These are phyloP conservation scores for Dimargaris cristalligena DNA, from an alignment of 192 early-diverging fungal genomes.

Conservation along the genomic window DNA sequence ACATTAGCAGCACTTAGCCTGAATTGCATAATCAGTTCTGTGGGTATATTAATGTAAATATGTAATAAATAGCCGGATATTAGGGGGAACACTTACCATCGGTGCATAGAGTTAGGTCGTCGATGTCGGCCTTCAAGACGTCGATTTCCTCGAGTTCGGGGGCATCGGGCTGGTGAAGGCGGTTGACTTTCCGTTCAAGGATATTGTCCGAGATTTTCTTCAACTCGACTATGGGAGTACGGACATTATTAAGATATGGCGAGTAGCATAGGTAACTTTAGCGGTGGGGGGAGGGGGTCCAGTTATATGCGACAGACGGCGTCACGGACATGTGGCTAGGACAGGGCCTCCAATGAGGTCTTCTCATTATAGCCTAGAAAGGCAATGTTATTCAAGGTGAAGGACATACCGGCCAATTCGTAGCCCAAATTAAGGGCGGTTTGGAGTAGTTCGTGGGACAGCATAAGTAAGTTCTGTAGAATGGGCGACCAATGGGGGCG, in stretches of 20 bases:
- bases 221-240: neutral
- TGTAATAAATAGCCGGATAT: too few species aligned
- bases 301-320: neutral
- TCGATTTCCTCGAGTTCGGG: neutral
- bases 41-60: too few species aligned
- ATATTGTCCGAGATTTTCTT: slow-evolving; percentile 3
- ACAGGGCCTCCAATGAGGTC: too few species aligned
- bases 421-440: slow-evolving; percentile 1
- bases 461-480: too few species aligned
- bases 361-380: too few species aligned
- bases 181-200: slow-evolving; percentile 2
- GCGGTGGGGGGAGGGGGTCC: neutral
- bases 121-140: neutral
- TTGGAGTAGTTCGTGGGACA: neutral
- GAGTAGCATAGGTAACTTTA: too few species aligned
- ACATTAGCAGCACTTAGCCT: too few species aligned
- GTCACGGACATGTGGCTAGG: neutral
- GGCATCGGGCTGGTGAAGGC: neutral
- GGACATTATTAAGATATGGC: too few species aligned
- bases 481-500: too few species aligned
- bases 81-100: neutral
- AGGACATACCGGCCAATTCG: neutral
- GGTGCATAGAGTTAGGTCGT: slow-evolving; percentile 3
- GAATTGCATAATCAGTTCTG: too few species aligned
- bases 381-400: too few species aligned